Percentiles rank a stretch among this genome's conserved stretches.
Evolutionary conservation across 2,329 filamentous ascomycete species (phyloP).

Genomic region (Helotiales sp.): DNA sequence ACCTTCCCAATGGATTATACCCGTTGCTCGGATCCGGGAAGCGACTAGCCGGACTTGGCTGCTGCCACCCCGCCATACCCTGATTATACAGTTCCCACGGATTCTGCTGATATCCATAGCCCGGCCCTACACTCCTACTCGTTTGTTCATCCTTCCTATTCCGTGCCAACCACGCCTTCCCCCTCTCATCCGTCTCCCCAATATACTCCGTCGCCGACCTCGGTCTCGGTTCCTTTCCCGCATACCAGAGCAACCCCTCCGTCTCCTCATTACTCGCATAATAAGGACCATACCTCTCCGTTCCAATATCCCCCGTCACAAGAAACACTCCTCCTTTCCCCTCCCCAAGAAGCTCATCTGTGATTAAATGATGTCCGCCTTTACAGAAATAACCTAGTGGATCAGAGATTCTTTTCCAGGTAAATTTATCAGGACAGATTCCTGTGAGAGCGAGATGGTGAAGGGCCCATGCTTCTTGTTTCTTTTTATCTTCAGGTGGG

Average conservation of each 20-base stretch:
- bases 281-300: conserved; percentile 8
- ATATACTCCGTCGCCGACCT: background rate
- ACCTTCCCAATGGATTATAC: too few relatives aligned
- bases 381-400: conserved; percentile 27
- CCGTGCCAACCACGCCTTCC: background rate
- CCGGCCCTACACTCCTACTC: background rate
- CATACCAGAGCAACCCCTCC: background rate
- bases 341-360: conserved; percentile 23
- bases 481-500: conserved; percentile 8
- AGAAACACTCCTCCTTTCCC: conserved; percentile 22
- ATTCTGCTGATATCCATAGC: too few relatives aligned
- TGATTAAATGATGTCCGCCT: conserved; percentile 18
- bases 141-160: background rate
- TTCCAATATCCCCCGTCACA: background rate
- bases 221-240: background rate
- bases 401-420: conserved; percentile 12
- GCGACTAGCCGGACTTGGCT: too few relatives aligned
- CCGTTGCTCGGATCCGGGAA: too few relatives aligned
- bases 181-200: background rate
- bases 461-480: conserved; percentile 25
- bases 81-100: too few relatives aligned
- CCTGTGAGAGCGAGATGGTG: conserved; percentile 3
- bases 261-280: conserved; percentile 1
- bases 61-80: too few relatives aligned
- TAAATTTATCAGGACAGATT: conserved; percentile 13